Conservation (phyloP, 2,329 filamentous ascomycete species). For the Claviceps sp. region DNA sequence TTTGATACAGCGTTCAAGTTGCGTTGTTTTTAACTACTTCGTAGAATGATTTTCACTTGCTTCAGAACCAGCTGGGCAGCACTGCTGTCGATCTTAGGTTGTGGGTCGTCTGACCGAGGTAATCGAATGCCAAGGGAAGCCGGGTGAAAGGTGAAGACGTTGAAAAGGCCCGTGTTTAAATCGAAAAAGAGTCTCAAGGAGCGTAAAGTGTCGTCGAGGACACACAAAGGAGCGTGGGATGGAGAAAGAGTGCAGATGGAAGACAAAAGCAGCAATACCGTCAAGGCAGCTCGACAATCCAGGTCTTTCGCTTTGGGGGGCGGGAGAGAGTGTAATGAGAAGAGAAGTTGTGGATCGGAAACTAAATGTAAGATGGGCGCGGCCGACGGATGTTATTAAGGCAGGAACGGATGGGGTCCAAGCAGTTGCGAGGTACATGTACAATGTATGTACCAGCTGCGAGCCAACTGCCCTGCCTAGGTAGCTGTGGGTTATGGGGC, state of each 20-base stretch:
- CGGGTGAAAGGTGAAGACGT: neutral
- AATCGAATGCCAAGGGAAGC: neutral
- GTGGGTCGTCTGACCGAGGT: neutral
- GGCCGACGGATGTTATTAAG: conserved; percentile 4
- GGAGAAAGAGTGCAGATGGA: conserved; percentile 1
- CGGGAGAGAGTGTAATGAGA: neutral
- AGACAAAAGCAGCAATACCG: conserved; percentile 3
- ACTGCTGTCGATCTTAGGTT: conserved; percentile 2
- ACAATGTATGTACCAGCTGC: neutral
- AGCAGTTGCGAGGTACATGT: neutral
- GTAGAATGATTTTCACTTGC: conserved; percentile 4
- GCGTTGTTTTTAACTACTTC: neutral
- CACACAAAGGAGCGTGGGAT: conserved; percentile 1
- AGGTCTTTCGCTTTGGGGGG: conserved; percentile 3
- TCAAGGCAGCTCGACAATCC: conserved; percentile 7
- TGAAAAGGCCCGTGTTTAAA: neutral
- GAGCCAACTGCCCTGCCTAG: neutral
- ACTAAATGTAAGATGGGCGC: neutral
- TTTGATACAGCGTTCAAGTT: neutral
- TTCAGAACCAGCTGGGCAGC: conserved; percentile 13
- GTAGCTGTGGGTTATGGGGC: neutral
- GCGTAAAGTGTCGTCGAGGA: conserved; percentile 6
- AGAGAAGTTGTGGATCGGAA: neutral
- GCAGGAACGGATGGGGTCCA: neutral
- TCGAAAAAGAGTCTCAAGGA: conserved; percentile 3